Percentiles rank a stretch among this genome's conserved stretches.
These are phyloP conservation scores for Eucalyptus marginata DNA, from an alignment of 345 rosid genomes.

Conservation along the genomic window DNA sequence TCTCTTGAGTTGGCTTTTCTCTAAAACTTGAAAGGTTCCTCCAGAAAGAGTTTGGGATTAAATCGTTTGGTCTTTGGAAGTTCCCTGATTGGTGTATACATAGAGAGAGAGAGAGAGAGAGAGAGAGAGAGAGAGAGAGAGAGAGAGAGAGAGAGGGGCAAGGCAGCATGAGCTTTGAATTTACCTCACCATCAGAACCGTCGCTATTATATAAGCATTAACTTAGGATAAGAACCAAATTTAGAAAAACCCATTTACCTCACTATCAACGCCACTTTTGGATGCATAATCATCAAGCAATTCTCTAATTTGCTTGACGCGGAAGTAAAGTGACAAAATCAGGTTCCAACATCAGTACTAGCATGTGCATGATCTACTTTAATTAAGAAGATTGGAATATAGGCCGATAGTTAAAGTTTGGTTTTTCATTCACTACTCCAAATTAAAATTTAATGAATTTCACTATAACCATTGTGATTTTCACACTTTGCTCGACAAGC, in stretches of 20 bases:
- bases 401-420: fast-evolving
- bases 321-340: background rate
- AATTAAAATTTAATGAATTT: fast-evolving
- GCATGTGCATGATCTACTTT: background rate
- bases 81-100: no score
- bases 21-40: no score
- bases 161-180: fast-evolving
- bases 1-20: no score
- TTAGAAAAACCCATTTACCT: background rate
- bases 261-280: fast-evolving
- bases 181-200: fast-evolving
- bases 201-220: background rate
- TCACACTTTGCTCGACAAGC: fast-evolving
- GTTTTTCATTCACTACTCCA: fast-evolving
- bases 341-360: fast-evolving
- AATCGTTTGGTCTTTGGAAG: no score
- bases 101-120: no score
- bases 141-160: fast-evolving
- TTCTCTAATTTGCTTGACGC: fast-evolving
- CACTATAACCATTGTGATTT: fast-evolving
- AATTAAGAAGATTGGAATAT: background rate
- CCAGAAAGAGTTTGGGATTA: no score
- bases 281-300: fast-evolving
- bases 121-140: no score
- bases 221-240: background rate